Conservation (phyloP, 1,284 basidiomycete genomes). For the Fomitiporia mediterranea region DNA sequence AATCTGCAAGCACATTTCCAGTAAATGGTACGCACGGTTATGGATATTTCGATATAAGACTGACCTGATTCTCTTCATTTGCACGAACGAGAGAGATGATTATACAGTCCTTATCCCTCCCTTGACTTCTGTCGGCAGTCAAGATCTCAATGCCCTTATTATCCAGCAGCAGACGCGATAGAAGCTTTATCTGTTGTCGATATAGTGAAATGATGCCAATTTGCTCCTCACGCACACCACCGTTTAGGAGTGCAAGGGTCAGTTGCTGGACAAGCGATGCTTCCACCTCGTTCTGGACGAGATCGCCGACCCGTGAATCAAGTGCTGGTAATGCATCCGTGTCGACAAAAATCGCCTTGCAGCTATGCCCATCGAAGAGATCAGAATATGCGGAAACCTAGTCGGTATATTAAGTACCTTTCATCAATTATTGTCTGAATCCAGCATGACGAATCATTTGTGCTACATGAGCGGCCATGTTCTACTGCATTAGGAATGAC, state of each 20-base stretch:
- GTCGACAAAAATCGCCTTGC: constrained; percentile 88
- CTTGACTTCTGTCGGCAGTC: constrained; percentile 94
- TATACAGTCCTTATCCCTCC: constrained; percentile 93
- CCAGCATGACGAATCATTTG: constrained; percentile 53
- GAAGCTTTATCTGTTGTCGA: constrained; percentile 90
- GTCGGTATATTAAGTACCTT: constrained; percentile 35
- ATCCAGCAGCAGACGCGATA: constrained; percentile 53
- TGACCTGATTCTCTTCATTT: constrained; percentile 69
- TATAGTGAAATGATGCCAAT: constrained; percentile 91
- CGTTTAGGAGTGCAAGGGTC: constrained; percentile 55
- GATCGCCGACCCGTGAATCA: constrained; percentile 80
- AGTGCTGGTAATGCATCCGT: constrained; percentile 76
- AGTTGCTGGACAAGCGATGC: constrained; percentile 63
- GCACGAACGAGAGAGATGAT: constrained; percentile 91
- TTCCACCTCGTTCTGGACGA: constrained; percentile 87
- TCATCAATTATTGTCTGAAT: constrained; percentile 61
- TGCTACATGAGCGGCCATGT: background rate
- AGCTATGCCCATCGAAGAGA: constrained; percentile 39
- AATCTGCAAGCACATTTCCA: constrained; percentile 42
- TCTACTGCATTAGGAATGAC: constrained; percentile 45
- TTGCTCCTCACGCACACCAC: constrained; percentile 65
- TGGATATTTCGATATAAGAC: constrained; percentile 27
- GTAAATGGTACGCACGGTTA: background rate
- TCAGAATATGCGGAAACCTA: background rate
- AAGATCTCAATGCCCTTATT: constrained; percentile 74